These are phyloP conservation scores for Blastobotrys illinoisensis DNA, from an alignment of 1,139 yeast genomes.

Conservation along the genomic window DNA sequence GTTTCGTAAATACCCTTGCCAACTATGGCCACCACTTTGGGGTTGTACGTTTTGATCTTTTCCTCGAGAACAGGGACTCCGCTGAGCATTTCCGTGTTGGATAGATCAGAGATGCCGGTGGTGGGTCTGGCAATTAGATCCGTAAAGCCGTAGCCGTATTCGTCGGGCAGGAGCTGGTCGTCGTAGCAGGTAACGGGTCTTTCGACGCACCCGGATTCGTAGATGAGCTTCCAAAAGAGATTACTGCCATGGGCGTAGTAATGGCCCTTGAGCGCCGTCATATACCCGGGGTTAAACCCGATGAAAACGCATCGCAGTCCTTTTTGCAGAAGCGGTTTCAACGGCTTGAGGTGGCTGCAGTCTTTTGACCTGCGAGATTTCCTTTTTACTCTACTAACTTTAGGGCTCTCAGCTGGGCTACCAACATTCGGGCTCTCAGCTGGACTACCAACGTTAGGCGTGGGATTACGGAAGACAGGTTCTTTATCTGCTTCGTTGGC, in stretches of 20 bases:
- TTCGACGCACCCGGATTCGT: slow-evolving; percentile 45
- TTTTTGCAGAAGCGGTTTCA: slow-evolving; percentile 36
- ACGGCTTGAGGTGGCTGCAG: slow-evolving; percentile 28
- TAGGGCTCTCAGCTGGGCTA: no score
- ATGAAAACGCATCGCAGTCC: slow-evolving; percentile 47
- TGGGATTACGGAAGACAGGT: no score
- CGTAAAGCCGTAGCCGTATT: slow-evolving; percentile 59
- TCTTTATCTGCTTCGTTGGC: background rate
- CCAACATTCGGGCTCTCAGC: no score
- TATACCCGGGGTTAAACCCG: slow-evolving; percentile 72
- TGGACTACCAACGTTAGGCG: no score
- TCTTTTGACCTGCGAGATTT: slow-evolving; percentile 9
- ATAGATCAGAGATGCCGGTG: slow-evolving; percentile 51
- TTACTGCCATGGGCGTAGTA: slow-evolving; percentile 72
- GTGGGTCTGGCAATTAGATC: slow-evolving; percentile 68
- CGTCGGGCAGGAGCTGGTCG: slow-evolving; percentile 38
- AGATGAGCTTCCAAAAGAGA: slow-evolving; percentile 62
- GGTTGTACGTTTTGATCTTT: slow-evolving; percentile 39
- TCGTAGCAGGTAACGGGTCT: slow-evolving; percentile 37
- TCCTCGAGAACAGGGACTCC: slow-evolving; percentile 51
- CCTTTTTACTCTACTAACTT: no score
- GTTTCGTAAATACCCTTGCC: slow-evolving; percentile 82
- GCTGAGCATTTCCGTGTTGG: slow-evolving; percentile 46
- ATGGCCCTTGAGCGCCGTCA: slow-evolving; percentile 59
- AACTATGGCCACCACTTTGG: slow-evolving; percentile 49